phyloP scores from a whole-genome alignment of 176 grass and related monocot genomes.

The Cocos nucifera region DNA sequence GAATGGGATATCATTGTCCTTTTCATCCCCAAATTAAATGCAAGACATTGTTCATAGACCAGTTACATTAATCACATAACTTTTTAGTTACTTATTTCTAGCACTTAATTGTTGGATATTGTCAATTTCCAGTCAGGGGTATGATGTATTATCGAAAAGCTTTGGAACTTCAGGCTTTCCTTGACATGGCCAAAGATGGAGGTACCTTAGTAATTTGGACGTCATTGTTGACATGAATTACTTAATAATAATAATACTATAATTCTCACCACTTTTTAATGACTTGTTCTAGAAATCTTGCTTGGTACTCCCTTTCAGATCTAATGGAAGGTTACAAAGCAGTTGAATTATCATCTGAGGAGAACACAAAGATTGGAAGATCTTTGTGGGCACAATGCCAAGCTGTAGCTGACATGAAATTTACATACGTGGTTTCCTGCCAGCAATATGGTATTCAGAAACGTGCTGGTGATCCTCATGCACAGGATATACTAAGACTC shows the following conservation, averaged over 20 bases:
- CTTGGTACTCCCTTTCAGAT: conserved; percentile 41
- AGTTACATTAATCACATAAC: not conserved
- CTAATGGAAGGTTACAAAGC: conserved; percentile 93
- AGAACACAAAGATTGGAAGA: conserved; percentile 41
- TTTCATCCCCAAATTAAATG: too few species aligned
- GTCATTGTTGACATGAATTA: too few species aligned
- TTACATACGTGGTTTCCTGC: conserved; percentile 94
- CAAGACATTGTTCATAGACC: too few species aligned
- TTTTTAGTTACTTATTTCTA: not conserved
- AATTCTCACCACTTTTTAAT: not conserved
- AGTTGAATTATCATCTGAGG: conserved; percentile 48
- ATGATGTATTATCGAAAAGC: conserved; percentile 99
- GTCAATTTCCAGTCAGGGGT: conserved; percentile 60
- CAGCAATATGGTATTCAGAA: conserved; percentile 99
- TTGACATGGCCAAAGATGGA: conserved; percentile 87
- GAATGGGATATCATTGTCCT: too few species aligned
- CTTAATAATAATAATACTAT: too few species aligned
- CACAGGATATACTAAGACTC: conserved; percentile 77
- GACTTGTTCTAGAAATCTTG: not conserved
- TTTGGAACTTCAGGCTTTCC: conserved; percentile 88
- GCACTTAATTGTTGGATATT: not conserved
- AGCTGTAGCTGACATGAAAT: conserved; percentile 97
- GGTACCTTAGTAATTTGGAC: conserved; percentile 33
- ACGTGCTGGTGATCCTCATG: conserved; percentile 50
- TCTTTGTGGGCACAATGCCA: conserved; percentile 67